Evolutionary conservation across 306 rosid genomes (phyloP), one percentile per base, ranked within the genome.

Genomic region (Phaseolus lunatus): DNA sequence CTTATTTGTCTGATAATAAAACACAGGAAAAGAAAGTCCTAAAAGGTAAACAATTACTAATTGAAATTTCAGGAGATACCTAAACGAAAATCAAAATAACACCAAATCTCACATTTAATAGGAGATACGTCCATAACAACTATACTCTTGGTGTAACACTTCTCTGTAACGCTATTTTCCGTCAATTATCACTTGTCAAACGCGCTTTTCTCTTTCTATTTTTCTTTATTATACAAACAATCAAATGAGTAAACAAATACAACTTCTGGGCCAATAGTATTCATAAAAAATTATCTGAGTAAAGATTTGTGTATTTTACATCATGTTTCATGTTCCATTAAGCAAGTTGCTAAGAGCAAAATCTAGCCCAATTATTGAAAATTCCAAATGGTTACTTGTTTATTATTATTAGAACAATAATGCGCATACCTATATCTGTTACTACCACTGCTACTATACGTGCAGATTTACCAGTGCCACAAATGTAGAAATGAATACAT

Each of bases 61-160:
- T 73, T 73, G 75, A 81, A 76, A 8, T 79, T 67, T 76, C 59
- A 10, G 48, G 20, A 70, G 45, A 47, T 3, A 24, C 44, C 27
- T n/a, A 68, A 73, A 39, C 62, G 19, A 48, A 24, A 24, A 66
- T 43, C 64, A 73, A 33, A 73, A 33, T 37, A 67, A 23, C 67
- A 44, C 37, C 52, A 63, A 45, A 45, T 54, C 80, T 84, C 88
- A 69, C 59, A 76, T 70, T 86, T 87, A 79, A 33, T 15, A 72
- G 54, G 63, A 70, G 58, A 74, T 26, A 62, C 31, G n/a, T 35
- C 19, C 18, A 71, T 14, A 18, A 41, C 15, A 37, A 12, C 18
- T 29, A 31, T 15, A 59, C 65, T 13, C 9, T 9, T 26, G 16
- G 39, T 58, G 37, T 58, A 24, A 58, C 19, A 27, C 37, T 58